Percentiles rank a stretch among this genome's conserved stretches.
phyloP scores from a whole-genome alignment of 768 basidiomycete genomes.

The Macrolepiota dolichaula region DNA sequence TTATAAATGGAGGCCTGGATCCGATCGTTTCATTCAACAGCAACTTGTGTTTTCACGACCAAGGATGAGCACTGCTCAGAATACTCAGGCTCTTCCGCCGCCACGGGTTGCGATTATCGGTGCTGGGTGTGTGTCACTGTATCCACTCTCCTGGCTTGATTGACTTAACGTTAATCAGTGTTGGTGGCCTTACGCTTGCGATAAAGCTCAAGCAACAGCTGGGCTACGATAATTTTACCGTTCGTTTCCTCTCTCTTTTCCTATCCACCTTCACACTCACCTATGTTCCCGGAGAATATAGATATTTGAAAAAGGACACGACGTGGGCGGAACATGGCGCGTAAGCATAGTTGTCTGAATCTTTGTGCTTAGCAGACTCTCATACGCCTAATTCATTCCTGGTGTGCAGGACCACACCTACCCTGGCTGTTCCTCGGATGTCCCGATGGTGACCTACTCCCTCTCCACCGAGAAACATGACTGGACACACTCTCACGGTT shows the following conservation, averaged over 20 bases:
- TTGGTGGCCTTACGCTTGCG: slow-evolving; percentile 39
- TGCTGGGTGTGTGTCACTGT: slow-evolving; percentile 26
- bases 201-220: slow-evolving; percentile 37
- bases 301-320: slow-evolving; percentile 44
- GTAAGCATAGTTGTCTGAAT: slow-evolving; percentile 25
- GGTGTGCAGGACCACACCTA: slow-evolving; percentile 30
- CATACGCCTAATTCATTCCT: not conserved
- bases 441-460: slow-evolving; percentile 23
- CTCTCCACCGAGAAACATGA: too few relatives aligned
- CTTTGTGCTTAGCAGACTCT: not conserved
- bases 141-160: not conserved
- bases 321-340: slow-evolving; percentile 52
- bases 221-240: slow-evolving; percentile 37
- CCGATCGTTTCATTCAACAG: not conserved
- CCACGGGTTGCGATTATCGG: slow-evolving; percentile 30
- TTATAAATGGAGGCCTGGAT: not conserved
- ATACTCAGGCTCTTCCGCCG: not conserved
- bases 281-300: slow-evolving; percentile 14
- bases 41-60: not conserved
- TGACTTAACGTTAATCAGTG: slow-evolving; percentile 20
- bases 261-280: not conserved
- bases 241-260: slow-evolving; percentile 16
- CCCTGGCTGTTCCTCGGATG: slow-evolving; percentile 43
- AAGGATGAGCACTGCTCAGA: not conserved
- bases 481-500: too few relatives aligned